phyloP scores from a whole-genome alignment of 1,284 basidiomycete genomes.

The Austroboletus olivaceoglutinosus region DNA sequence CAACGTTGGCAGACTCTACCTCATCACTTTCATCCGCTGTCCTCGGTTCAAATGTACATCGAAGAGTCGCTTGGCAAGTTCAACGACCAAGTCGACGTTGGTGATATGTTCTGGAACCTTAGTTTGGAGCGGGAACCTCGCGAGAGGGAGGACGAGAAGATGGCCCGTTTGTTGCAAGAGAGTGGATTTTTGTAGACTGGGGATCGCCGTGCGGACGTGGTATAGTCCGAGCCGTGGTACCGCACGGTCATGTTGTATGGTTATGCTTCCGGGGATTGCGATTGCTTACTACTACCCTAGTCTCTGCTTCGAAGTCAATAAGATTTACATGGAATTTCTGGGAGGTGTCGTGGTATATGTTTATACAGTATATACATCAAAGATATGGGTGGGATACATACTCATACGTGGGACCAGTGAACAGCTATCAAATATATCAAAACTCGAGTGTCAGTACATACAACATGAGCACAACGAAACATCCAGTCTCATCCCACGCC shows the following conservation, averaged over 20 bases:
- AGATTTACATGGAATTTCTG: conserved; percentile 1
- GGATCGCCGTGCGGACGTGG: neutral
- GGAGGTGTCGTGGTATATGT: neutral
- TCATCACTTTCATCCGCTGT: conserved; percentile 80
- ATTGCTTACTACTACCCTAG: conserved; percentile 6
- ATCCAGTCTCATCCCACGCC: too few relatives aligned
- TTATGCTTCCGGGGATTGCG: conserved; percentile 14
- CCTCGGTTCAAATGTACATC: conserved; percentile 71
- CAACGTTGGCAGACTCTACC: conserved; percentile 92
- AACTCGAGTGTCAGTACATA: too few relatives aligned
- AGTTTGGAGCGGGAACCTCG: conserved; percentile 88
- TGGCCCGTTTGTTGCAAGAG: conserved; percentile 84
- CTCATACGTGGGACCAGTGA: too few relatives aligned
- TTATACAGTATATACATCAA: neutral
- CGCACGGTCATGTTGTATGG: conserved; percentile 18
- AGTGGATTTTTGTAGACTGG: conserved; percentile 74
- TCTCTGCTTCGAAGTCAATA: neutral
- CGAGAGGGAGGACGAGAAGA: conserved; percentile 92
- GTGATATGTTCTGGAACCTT: conserved; percentile 80
- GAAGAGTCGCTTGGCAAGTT: conserved; percentile 74
- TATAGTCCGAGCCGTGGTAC: neutral
- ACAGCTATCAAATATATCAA: too few relatives aligned
- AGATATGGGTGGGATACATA: neutral
- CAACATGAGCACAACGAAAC: too few relatives aligned
- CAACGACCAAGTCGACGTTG: conserved; percentile 57